Percentiles rank a stretch among this genome's conserved stretches.
Conservation (phyloP, 768 basidiomycete genomes). For the Hypholoma sublateritium region DNA sequence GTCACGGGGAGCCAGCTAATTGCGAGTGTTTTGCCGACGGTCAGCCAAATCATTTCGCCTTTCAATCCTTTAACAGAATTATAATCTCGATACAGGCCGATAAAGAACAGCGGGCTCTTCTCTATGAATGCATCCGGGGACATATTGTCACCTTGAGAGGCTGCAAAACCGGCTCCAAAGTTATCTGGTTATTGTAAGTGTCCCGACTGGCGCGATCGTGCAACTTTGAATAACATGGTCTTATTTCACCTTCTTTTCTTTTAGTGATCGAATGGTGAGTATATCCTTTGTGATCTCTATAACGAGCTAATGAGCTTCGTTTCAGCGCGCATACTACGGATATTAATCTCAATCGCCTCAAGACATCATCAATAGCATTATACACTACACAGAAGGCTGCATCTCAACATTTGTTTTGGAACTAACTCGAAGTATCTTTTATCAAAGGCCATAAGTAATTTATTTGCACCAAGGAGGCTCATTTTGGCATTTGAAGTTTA, state of each 20-base stretch:
- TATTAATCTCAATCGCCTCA: conserved; percentile 26
- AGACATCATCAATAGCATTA: conserved; percentile 2
- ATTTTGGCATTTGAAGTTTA: conserved; percentile 14
- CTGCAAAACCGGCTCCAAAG: conserved; percentile 88
- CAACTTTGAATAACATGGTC: background rate
- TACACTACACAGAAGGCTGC: conserved; percentile 9
- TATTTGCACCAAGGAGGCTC: conserved; percentile 20
- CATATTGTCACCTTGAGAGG: conserved; percentile 90
- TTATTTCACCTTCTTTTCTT: conserved; percentile 1
- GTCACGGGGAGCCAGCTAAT: conserved; percentile 85
- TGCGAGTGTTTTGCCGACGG: conserved; percentile 76
- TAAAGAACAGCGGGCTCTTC: conserved; percentile 78
- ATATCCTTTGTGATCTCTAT: background rate
- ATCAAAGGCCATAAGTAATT: conserved; percentile 18
- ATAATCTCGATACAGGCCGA: conserved; percentile 52
- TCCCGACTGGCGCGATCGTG: background rate
- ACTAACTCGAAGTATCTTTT: conserved; percentile 15
- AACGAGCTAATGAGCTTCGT: conserved; percentile 7
- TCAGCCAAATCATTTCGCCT: conserved; percentile 29
- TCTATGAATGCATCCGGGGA: conserved; percentile 85
- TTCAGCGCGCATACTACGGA: conserved; percentile 45
- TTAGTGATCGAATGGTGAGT: conserved; percentile 42
- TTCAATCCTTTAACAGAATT: conserved; percentile 7
- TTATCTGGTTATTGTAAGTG: conserved; percentile 83
- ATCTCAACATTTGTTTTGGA: conserved; percentile 26